A percentile compares a stretch with the other conserved stretches of the same genome.
Conservation (phyloP, 164 flowering plant species). For the Echeveria elegans region DNA sequence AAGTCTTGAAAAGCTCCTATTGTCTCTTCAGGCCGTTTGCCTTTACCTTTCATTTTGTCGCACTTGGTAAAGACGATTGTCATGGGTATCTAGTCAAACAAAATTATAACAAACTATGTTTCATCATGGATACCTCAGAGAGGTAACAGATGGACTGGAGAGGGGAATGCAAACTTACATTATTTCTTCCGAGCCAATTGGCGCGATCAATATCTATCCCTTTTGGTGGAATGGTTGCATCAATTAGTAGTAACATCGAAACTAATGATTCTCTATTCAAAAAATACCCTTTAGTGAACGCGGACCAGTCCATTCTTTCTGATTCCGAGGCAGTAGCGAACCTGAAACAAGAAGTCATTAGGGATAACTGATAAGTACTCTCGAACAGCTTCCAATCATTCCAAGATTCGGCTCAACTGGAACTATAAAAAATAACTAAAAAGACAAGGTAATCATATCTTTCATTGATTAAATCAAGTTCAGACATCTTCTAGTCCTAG, state of each 20-base stretch:
- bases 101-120: no score
- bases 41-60: constrained; percentile 57
- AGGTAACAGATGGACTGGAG: not conserved
- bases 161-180: constrained; percentile 27
- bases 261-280: constrained; percentile 73
- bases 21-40: constrained; percentile 26
- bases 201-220: constrained; percentile 93
- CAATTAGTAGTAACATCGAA: constrained; percentile 70
- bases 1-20: constrained; percentile 23
- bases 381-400: not conserved
- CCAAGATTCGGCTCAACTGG: not conserved
- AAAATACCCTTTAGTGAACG: constrained; percentile 91
- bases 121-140: not conserved
- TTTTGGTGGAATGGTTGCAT: constrained; percentile 90
- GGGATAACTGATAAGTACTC: not conserved
- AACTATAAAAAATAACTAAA: not conserved
- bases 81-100: constrained; percentile 52
- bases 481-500: no score
- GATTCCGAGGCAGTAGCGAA: constrained; percentile 85
- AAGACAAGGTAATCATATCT: not conserved
- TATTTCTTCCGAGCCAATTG: constrained; percentile 95
- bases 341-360: constrained; percentile 26
- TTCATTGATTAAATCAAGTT: not conserved
- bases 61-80: constrained; percentile 94
- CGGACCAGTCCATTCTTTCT: constrained; percentile 80